phyloP scores from a whole-genome alignment of 345 rosid species.

The Camelina sativa region DNA sequence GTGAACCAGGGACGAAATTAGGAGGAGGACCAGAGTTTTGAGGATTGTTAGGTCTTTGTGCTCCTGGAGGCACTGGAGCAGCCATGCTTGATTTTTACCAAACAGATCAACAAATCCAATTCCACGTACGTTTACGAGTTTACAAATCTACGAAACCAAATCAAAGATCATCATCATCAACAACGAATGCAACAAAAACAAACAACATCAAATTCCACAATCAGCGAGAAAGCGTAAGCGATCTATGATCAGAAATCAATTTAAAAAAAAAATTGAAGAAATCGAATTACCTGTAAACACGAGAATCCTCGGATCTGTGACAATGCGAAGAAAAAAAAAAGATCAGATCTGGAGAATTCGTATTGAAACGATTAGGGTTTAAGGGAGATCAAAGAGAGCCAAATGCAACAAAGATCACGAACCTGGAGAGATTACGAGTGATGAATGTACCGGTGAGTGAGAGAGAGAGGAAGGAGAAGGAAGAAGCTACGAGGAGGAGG shows the following conservation, averaged over 20 bases:
- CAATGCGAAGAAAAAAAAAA: background rate
- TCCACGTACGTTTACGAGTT: background rate
- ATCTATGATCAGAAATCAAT: background rate
- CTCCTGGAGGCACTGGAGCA: conserved; percentile 92
- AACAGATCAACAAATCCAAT: conserved; percentile 21
- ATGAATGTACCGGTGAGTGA: background rate
- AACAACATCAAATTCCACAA: background rate
- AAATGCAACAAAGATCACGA: conserved; percentile 25
- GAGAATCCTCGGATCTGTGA: conserved; percentile 40
- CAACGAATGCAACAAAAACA: background rate
- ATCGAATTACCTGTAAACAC: conserved; percentile 20
- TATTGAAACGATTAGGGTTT: conserved; percentile 25
- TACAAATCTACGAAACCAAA: conserved; percentile 6
- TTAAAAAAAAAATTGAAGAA: background rate
- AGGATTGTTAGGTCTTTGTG: conserved; percentile 61
- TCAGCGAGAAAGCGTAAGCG: background rate
- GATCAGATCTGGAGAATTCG: conserved; percentile 39
- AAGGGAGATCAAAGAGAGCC: conserved; percentile 27
- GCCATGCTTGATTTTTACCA: conserved; percentile 53
- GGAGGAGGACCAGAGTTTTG: conserved; percentile 53
- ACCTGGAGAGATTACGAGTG: conserved; percentile 32
- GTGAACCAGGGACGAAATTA: conserved; percentile 56
- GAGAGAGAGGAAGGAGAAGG: conserved; percentile 2
- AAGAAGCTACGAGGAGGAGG: background rate
- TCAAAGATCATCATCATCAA: conserved; percentile 6